These are phyloP conservation scores for Pseudogymnoascus pannorum DNA, from an alignment of 2,329 filamentous ascomycete genomes.

Conservation along the genomic window DNA sequence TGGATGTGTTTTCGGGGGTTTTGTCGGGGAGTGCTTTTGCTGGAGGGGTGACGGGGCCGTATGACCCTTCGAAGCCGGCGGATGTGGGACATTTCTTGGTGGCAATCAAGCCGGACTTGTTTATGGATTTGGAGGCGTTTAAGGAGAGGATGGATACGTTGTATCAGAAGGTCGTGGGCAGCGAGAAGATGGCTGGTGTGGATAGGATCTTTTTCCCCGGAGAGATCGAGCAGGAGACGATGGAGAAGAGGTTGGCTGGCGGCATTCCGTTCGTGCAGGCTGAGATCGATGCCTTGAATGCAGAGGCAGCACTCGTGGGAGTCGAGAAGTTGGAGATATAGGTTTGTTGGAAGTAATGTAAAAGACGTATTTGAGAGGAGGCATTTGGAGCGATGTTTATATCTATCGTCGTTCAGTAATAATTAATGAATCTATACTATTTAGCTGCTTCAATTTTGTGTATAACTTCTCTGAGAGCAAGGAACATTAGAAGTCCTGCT, in stretches of 20 bases:
- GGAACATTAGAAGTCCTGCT: background rate
- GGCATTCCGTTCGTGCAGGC: constrained; percentile 54
- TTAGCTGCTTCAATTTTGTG: background rate
- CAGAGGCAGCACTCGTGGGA: constrained; percentile 42
- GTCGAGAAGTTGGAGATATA: constrained; percentile 16
- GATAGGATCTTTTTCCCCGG: constrained; percentile 55
- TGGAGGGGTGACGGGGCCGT: constrained; percentile 68
- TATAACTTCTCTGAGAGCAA: background rate
- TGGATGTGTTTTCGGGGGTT: constrained; percentile 81
- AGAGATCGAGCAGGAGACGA: constrained; percentile 52
- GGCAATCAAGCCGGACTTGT: constrained; percentile 67
- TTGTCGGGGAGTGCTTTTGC: constrained; percentile 73
- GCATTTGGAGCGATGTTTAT: background rate
- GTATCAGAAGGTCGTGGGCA: constrained; percentile 45
- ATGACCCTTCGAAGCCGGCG: constrained; percentile 60
- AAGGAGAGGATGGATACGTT: constrained; percentile 51
- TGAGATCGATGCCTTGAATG: constrained; percentile 49
- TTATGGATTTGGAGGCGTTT: constrained; percentile 64
- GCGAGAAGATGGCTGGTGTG: constrained; percentile 47
- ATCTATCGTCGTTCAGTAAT: background rate
- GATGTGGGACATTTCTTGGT: constrained; percentile 71
- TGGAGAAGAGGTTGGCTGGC: constrained; percentile 42
- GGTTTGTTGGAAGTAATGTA: background rate
- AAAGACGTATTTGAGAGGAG: background rate
- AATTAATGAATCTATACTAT: constrained; percentile 4